Evolutionary conservation across 2,329 filamentous ascomycete species (phyloP), one percentile per base, ranked within the genome.

Genomic region (Endothia cerciana): DNA sequence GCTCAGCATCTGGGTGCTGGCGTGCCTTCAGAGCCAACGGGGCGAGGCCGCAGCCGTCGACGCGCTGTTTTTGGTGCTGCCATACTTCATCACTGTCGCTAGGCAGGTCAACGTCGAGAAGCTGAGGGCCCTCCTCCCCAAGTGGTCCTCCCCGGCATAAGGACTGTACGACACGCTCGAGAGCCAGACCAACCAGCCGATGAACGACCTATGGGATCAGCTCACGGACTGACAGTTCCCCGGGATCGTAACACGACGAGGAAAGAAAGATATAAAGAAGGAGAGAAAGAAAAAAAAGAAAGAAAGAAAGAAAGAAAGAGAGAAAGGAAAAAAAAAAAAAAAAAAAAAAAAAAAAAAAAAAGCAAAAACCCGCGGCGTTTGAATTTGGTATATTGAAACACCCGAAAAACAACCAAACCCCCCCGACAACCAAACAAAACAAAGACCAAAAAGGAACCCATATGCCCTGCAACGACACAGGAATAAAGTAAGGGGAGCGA

Each of bases 1-100:
- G 62, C 51, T 60, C 13, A 38, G 33, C 38, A 19, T 61, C 33
- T 67, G 65, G 65, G 30, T 64, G 15, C 57, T 43, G 51, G 65
- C 65, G 15, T 67, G 65, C 43, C 58, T 56, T 58, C 25, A 58
- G 43, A 61, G 51, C 38, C 41, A 43, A 11, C 15, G n/a, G 3
- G 41, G 51, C 7, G 51, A 65, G 36, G 45, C 2, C 25, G 30
- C 43, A 28, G 53, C 15, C 33, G 60, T 41, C 43, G 65, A 60
- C 2, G 38, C 43, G 7, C 62, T 58, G 43, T 43, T 65, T 3
- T 7, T 10, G 11, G 10, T 62, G 3, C 28, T 65, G n/a, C n/a
- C 43, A n/a, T 40, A 17, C n/a, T 47, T n/a, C 36, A 4, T 38
- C 51, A 56, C 41, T 30, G 41, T 22, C n/a, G n/a, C n/a, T n/a